A percentile compares a stretch with the other conserved stretches of the same genome.
phyloP scores from a whole-genome alignment of 345 rosid species.

The Nasturtium officinale region DNA sequence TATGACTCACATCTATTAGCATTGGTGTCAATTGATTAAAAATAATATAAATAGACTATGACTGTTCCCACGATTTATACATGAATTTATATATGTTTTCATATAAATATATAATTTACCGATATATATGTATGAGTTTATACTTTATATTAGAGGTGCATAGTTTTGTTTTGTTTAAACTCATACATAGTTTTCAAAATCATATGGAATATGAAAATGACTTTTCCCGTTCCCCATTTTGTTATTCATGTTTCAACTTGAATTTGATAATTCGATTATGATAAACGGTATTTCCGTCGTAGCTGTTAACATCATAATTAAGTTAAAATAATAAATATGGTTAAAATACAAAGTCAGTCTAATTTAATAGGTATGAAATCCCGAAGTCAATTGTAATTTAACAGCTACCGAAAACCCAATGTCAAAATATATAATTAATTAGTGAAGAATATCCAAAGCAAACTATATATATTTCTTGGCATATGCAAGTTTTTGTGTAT shows the following conservation, averaged over 20 bases:
- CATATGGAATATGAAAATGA: slow-evolving; percentile 23
- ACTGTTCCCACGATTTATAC: background rate
- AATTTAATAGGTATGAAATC: slow-evolving; percentile 14
- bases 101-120: background rate
- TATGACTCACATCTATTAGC: slow-evolving; percentile 1
- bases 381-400: slow-evolving; percentile 32
- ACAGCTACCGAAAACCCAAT: slow-evolving; percentile 13
- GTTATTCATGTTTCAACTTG: background rate
- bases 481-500: slow-evolving; percentile 18
- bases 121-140: background rate
- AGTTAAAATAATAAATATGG: background rate
- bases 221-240: slow-evolving; percentile 9
- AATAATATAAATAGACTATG: background rate
- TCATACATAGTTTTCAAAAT: too few species aligned
- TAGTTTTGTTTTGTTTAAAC: background rate
- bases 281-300: background rate
- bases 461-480: slow-evolving; percentile 11
- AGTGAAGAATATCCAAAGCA: slow-evolving; percentile 31
- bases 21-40: slow-evolving; percentile 26
- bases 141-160: slow-evolving; percentile 1
- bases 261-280: slow-evolving; percentile 14
- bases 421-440: slow-evolving; percentile 21
- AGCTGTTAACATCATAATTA: slow-evolving; percentile 25
- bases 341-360: slow-evolving; percentile 32
- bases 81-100: background rate